Evolutionary conservation across 768 basidiomycete genomes (phyloP), one percentile per base, ranked within the genome.

Genomic region (Russula virescens): DNA sequence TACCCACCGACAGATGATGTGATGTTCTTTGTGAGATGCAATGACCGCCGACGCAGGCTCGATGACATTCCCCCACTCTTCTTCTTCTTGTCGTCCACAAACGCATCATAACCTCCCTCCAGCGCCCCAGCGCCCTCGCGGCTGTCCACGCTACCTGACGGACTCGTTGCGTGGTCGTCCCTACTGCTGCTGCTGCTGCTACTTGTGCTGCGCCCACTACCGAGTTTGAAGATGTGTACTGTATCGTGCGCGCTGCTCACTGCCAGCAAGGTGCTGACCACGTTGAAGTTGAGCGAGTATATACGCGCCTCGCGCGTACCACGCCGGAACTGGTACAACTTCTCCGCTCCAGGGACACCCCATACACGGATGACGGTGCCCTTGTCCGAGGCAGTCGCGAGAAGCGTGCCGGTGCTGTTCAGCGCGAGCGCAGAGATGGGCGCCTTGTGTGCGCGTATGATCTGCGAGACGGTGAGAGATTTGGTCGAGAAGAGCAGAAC

Each of bases 341-440:
- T 94, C 77, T 98, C 92, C 0, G 94, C 92, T 7, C 87, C 83
- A 0, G 97, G 96, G 16, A 97, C 79, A 51, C 84, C 83, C 83
- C 94, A 98, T 1, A 98, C 94, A 48, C 97, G 85, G 59, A 99
- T 96, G 66, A 98, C 94, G 7, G 97, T 99, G 16, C 97, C 97
- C 71, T 95, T 96, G 49, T 95, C 93, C 1, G 88, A 90, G 16
- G 94, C 87, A 7, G 96, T 95, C 23, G 96, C 97, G 46, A 99
- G 86, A 58, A 98, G 80, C 0, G 91, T 91, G 14, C 96, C 96
- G 0, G 87, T 80, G 2, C 84, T 81, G 74, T 95, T 96, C 74
- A 99, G 83, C 7, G 90, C 79, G 51, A 98, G 80, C 69, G 85
- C 86, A 9, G 94, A 90, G 64, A 99, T 87, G 5, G 96, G 92